Evolutionary conservation across 2,329 filamentous ascomycete genomes (phyloP), one percentile per base, ranked within the genome.

Genomic region (Ophiocordyceps camponoti-floridani): DNA sequence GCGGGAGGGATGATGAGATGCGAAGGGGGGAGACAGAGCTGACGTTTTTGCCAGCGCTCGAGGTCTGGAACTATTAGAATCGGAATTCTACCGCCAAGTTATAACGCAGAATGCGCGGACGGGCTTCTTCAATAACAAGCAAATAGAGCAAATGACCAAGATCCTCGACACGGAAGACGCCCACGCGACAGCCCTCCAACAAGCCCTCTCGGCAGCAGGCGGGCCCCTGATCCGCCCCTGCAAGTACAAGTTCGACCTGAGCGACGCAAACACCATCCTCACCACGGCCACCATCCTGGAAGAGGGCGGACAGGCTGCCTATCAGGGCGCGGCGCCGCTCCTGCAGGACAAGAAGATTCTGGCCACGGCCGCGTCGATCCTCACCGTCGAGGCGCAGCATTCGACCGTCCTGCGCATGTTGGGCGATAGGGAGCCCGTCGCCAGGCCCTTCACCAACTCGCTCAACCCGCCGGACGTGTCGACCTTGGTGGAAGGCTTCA

Each of bases 361-460:
- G 43, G 67, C 70, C 48, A 74, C 76, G 18, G 82, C 82, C 2
- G 82, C 70, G 10, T 75, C 75, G 43, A 86, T 87, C 58, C 70
- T 84, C 41, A 82, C 80, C 23, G 72, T 84, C 47, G 82, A 87
- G 63, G 70, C 80, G 27, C 73, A 82, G 47, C 82, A 87, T 63
- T 79, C 84, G 62, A 79, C 78, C 48, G 78, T 82, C 60, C 75
- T 86, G 61, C 77, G 82, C 50, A 63, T 69, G 47, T 75, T 74
- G 37, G 65, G 69, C 18, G 68, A 71, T 47, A 64, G 68, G 45
- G 63, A 72, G 46, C 74, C 80, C 44, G 72, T 82, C 4, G 77
- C 82, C 4, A 73, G 75, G 55, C 71, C 80, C 26, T 83, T 86
- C 55, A 81, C 85, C 58, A 78, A 77, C 1, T 69, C 82, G 1